These are phyloP conservation scores for Saccharomycopsis fermentans DNA, from an alignment of 805 yeast genomes.

Conservation along the genomic window DNA sequence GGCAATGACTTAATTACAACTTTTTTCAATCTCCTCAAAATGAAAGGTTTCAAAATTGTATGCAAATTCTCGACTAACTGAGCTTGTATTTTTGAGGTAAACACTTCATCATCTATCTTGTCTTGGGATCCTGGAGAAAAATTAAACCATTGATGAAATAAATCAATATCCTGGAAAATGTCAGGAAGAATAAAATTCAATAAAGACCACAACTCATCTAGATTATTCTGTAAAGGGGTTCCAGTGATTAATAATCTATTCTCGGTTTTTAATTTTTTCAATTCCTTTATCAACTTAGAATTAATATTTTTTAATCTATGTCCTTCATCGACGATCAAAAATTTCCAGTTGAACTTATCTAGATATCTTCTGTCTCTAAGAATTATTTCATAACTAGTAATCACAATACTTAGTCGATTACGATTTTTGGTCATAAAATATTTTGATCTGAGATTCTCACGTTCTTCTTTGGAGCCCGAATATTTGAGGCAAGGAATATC, in stretches of 20 bases:
- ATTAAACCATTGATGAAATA: slow-evolving; percentile 93
- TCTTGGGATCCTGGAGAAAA: slow-evolving; percentile 29
- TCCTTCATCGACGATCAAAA: slow-evolving; percentile 89
- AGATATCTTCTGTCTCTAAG: slow-evolving; percentile 56
- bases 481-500: slow-evolving; percentile 50
- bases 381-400: slow-evolving; percentile 77
- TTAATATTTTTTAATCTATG: slow-evolving; percentile 83
- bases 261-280: slow-evolving; percentile 54
- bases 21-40: slow-evolving; percentile 70
- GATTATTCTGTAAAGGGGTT: slow-evolving; percentile 90
- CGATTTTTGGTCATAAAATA: slow-evolving; percentile 25
- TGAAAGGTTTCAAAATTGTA: slow-evolving; percentile 78
- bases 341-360: slow-evolving; percentile 57
- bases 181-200: slow-evolving; percentile 88
- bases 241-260: slow-evolving; percentile 83
- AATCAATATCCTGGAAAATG: slow-evolving; percentile 78
- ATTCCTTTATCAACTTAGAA: slow-evolving; percentile 60
- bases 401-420: slow-evolving; percentile 38
- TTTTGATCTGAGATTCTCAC: slow-evolving; percentile 35
- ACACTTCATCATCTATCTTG: slow-evolving; percentile 20
- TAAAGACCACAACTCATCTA: slow-evolving; percentile 85
- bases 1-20: slow-evolving; percentile 63
- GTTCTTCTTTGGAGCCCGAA: slow-evolving; percentile 50
- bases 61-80: slow-evolving; percentile 69
- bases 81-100: slow-evolving; percentile 42